Evolutionary conservation across 257 asterid species (phyloP), one percentile per base, ranked within the genome.

Genomic region (Ballota nigra): DNA sequence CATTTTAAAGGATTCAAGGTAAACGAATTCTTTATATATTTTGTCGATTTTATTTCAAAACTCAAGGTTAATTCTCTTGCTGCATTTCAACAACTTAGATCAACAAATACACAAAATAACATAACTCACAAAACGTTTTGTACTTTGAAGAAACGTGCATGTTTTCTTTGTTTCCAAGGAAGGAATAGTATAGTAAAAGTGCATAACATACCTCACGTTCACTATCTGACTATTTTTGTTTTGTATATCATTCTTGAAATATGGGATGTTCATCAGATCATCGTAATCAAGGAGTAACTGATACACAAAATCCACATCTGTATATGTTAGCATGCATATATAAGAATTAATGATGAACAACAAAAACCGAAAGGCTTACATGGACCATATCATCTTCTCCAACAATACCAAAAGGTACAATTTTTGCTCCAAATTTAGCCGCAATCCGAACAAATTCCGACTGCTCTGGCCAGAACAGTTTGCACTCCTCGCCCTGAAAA

Each of bases 371-470:
- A n/a, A 55, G 41, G 63, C 91, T 77, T 78, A 87, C 98, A 57
- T 90, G 83, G 36, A 89, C 81, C 59, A 93, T 9, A 75, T 93
- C 98, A 80, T 93, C 98, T 83, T 90, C 98, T 58, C 98, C 98
- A 45, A 93, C 96, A 8, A 80, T 70, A 67, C 98, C 96, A 77
- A 93, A 93, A 12, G 98, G 98, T 41, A 93, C 34, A 71, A 93
- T 93, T 80, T 88, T 93, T 18, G 98, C 96, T 77, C 97, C 98
- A 80, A 93, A 93, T 76, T 80, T 86, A 5, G 92, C 92, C 5
- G 97, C 97, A 96, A 93, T 90, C 71, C 97, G 87, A 29, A 93
- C 96, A 80, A 93, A 93, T 81, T 93, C 98, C 1, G 97, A 82
- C 59, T 85, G 90, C 51, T 90, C 96, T 9, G 98, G 98, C 98